Evolutionary conservation across 2,329 filamentous ascomycete genomes (phyloP), one percentile per base, ranked within the genome.

Genomic region (Aspergillus flavus): DNA sequence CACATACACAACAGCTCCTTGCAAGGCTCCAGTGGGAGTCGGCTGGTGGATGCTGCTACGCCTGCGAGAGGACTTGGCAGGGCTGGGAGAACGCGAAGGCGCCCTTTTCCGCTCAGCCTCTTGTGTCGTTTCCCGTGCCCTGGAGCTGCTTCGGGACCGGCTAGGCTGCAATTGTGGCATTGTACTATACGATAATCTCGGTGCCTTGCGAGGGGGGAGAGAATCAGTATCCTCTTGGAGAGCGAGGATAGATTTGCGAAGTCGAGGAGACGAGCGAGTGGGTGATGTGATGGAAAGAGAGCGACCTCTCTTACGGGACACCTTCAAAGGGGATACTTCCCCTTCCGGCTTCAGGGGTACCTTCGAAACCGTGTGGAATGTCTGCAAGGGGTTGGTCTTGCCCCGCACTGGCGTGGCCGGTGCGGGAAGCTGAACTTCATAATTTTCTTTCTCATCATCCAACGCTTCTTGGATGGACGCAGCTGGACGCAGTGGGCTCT

Each of bases 1-100:
- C 2, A 95, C 91, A 73, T 89, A 93, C 5, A 95, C 91, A 3
- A 93, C 86, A 19, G 89, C 91, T 1, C 92, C 93, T 23, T 85
- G 84, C 3, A 94, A 82, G 4, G 91, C 73, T 16, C 52, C 52
- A 1, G 32, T 19, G 12, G n/a, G 14, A 26, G 30, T 19, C 14
- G 73, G 71, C 28, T 73, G 64, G 26, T 71, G 67, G 10, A 70
- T 63, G 11, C 64, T 62, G 2, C 65, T 63, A 34, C 68, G 72
- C 26, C 68, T 71, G 7, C 69, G 71, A 45, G 75, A 69, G 14
- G 73, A 69, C 50, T 75, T 78, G 2, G 62, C 58, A 21, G 74
- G 72, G 34, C 71, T 75, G 12, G 70, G 63, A 14, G 69, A 64
- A 16, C 68, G 63, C 26, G 64, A 63, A 6, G 69, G 63, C 6